A percentile compares a stretch with the other conserved stretches of the same genome.
These are phyloP conservation scores for Diaporthe sp. DNA, from an alignment of 2,329 filamentous ascomycete species.

Conservation along the genomic window DNA sequence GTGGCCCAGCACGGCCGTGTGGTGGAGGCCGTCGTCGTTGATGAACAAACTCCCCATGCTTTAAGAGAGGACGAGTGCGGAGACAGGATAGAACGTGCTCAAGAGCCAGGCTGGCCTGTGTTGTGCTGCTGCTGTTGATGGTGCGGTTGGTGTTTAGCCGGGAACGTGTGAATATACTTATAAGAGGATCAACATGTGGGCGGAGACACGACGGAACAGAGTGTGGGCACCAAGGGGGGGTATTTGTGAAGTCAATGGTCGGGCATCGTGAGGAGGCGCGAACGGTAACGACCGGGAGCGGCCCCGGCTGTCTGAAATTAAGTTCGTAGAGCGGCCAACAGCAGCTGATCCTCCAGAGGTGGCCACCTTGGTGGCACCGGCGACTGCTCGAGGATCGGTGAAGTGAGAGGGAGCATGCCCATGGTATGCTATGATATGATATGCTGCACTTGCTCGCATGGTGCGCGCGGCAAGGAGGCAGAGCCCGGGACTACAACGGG, in stretches of 20 bases:
- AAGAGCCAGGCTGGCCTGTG: not conserved
- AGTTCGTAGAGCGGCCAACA: constrained; percentile 7
- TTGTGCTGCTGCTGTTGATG: not conserved
- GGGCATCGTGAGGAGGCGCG: constrained; percentile 28
- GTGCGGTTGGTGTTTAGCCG: not conserved
- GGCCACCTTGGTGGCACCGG: not conserved
- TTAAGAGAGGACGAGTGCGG: not conserved
- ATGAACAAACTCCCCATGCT: constrained; percentile 36
- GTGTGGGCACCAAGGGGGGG: constrained; percentile 13
- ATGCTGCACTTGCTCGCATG: constrained; percentile 14
- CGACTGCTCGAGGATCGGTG: not conserved
- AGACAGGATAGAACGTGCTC: not conserved
- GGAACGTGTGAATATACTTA: constrained; percentile 1
- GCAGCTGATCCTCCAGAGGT: not conserved
- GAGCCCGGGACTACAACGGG: not conserved
- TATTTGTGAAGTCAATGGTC: constrained; percentile 21
- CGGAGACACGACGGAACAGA: not conserved
- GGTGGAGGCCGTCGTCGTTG: constrained; percentile 37
- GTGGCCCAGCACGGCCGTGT: constrained; percentile 33
- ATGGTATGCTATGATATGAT: constrained; percentile 13
- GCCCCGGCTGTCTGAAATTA: constrained; percentile 14
- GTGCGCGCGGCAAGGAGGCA: not conserved
- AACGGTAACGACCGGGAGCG: constrained; percentile 27
- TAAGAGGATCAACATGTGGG: not conserved
- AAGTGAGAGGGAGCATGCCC: not conserved